phyloP scores from a whole-genome alignment of 2,329 filamentous ascomycete species.

The Dactylella cylindrospora region DNA sequence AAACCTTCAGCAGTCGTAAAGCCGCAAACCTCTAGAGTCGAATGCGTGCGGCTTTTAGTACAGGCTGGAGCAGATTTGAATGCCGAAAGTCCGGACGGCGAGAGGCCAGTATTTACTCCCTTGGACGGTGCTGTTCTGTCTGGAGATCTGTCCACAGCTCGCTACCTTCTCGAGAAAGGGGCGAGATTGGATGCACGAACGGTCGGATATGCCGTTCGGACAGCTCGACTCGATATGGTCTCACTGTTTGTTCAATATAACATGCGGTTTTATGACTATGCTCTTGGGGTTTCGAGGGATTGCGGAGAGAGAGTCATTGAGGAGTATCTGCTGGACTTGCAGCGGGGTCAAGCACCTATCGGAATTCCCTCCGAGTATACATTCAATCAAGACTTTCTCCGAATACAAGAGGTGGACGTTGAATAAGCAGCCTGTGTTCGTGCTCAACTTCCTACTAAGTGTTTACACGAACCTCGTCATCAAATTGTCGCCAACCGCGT shows the following conservation, averaged over 20 bases:
- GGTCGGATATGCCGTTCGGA: background rate
- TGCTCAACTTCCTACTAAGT: too few species aligned
- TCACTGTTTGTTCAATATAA: constrained; percentile 17
- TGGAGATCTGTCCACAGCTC: constrained; percentile 9
- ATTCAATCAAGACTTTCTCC: too few species aligned
- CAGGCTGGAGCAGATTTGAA: constrained; percentile 14
- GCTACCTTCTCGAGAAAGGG: constrained; percentile 12
- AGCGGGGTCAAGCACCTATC: background rate
- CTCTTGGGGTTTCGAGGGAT: background rate
- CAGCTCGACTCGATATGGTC: constrained; percentile 24
- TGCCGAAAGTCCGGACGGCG: background rate
- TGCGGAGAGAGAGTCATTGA: background rate
- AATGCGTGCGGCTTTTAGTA: constrained; percentile 1
- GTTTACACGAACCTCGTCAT: too few species aligned
- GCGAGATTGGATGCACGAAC: background rate
- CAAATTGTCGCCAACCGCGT: too few species aligned
- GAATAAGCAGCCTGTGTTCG: too few species aligned
- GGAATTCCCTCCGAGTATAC: constrained; percentile 8
- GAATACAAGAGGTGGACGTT: too few species aligned
- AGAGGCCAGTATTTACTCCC: constrained; percentile 2
- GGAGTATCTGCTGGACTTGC: constrained; percentile 4
- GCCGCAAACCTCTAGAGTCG: constrained; percentile 1
- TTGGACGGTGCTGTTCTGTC: constrained; percentile 4
- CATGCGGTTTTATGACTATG: background rate
- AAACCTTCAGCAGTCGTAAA: background rate